Conservation (phyloP, 2,329 filamentous ascomycete species). For the Paraphoma sp. region DNA sequence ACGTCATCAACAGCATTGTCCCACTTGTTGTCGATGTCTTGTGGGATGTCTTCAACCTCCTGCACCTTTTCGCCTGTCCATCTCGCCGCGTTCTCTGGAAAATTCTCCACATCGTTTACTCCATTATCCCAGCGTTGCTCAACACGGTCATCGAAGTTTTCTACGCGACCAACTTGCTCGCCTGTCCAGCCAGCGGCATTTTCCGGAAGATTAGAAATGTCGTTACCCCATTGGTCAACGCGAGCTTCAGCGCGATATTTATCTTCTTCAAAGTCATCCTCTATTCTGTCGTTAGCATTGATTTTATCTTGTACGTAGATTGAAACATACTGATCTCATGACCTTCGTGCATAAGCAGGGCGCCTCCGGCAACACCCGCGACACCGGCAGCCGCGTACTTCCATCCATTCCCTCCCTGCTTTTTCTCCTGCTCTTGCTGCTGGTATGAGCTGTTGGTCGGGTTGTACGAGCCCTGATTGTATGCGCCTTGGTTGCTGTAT, state of each 20-base stretch:
- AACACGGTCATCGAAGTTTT: constrained; percentile 28
- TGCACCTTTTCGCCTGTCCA: constrained; percentile 35
- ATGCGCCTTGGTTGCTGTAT: constrained; percentile 20
- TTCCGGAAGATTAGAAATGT: constrained; percentile 27
- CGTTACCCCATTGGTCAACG: constrained; percentile 24
- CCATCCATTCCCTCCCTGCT: constrained; percentile 31
- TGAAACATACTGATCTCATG: constrained; percentile 29
- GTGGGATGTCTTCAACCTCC: constrained; percentile 29
- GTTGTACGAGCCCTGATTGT: constrained; percentile 24
- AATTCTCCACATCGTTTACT: constrained; percentile 31
- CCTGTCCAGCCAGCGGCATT: constrained; percentile 32
- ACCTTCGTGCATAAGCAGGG: constrained; percentile 34
- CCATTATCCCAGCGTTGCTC: constrained; percentile 26
- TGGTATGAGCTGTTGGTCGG: constrained; percentile 17
- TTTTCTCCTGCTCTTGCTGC: constrained; percentile 22
- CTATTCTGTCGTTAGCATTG: constrained; percentile 12
- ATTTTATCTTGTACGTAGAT: background rate
- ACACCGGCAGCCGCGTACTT: constrained; percentile 35
- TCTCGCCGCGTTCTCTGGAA: constrained; percentile 28
- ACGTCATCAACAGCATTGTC: constrained; percentile 24
- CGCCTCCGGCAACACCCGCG: constrained; percentile 30
- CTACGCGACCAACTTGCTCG: constrained; percentile 29
- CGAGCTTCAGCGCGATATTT: constrained; percentile 22
- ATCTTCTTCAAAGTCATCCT: constrained; percentile 23
- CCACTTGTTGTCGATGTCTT: constrained; percentile 33